Evolutionary conservation across 768 basidiomycete genomes (phyloP), one percentile per base, ranked within the genome.

Genomic region (Sistotremastrum niveocremeum): DNA sequence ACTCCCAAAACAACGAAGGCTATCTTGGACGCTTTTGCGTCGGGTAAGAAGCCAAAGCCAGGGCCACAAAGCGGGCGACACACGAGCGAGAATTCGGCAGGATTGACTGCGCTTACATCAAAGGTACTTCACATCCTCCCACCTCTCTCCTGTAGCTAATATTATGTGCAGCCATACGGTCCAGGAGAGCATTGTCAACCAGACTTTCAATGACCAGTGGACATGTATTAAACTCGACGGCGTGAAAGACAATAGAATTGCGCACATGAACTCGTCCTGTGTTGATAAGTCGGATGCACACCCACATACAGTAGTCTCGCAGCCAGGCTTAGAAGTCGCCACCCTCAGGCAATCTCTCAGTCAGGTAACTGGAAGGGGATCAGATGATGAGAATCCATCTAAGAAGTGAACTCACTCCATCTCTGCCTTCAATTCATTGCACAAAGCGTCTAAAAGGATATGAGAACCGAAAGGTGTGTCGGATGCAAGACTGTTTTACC

Each of bases 51-150:
- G 61, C 89, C 88, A 45, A 88, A 86, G 61, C 76, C 89, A n/a
- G 95, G 94, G 11, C 94, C 94, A 41, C 94, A 95, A 59, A 82
- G 80, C 48, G 78, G 84, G 33, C 74, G 93, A 48, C 71, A 72
- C 39, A 93, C 90, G 1, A 88, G 84, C 51, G 93, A 97, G 66
- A 95, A 95, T 66, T 87, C 90, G 7, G 88, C 86, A 9, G 90
- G 88, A 37, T 66, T 94, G 48, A 95, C 93, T 29, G 67, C 84
- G 36, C 69, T 91, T 34, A 73, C 79, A 12, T 69, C 71, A 41
- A 84, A 88, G 74, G 88, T 84, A 49, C 38, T 67, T 52, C 20
- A 35, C 33, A 10, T 31, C 33, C 28, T 31, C 28, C 39, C 44
- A 46, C 8, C 5, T 46, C 35, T 28, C 35, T 12, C 32, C 4